Conservation (phyloP, 148 eudicot species). For the Amaranthus palmeri region DNA sequence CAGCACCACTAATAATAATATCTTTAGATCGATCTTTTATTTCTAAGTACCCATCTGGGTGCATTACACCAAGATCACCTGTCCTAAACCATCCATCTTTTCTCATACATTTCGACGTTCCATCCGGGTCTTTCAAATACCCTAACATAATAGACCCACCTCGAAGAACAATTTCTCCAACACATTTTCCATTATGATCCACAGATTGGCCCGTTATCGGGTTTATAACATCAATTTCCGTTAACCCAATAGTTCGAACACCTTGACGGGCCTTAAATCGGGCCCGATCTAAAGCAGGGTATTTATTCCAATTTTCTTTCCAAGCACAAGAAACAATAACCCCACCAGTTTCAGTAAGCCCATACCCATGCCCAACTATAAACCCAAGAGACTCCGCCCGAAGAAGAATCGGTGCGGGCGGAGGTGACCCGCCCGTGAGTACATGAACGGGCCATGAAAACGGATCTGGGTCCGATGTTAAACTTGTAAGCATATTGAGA, state of each 20-base stretch:
- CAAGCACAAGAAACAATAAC: conserved; percentile 22
- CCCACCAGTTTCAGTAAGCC: conserved; percentile 28
- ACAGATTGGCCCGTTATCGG: conserved; percentile 22
- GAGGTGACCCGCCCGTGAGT: conserved; percentile 38
- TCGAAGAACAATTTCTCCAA: conserved; percentile 50
- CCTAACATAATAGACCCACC: conserved; percentile 62
- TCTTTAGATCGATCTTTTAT: conserved; percentile 64
- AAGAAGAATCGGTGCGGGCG: conserved; percentile 30
- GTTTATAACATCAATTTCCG: conserved; percentile 15
- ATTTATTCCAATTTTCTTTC: conserved; percentile 12
- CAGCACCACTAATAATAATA: conserved; percentile 36
- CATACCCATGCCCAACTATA: conserved; percentile 30
- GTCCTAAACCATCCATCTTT: conserved; percentile 34
- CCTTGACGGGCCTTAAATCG: conserved; percentile 26
- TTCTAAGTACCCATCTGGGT: conserved; percentile 63
- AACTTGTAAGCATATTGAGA: conserved; percentile 46
- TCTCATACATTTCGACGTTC: conserved; percentile 35
- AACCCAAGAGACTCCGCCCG: conserved; percentile 37
- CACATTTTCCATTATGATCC: conserved; percentile 35
- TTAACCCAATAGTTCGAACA: conserved; percentile 17
- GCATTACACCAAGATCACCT: conserved; percentile 67
- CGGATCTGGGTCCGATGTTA: neutral
- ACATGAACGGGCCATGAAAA: conserved; percentile 23
- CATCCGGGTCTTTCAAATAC: conserved; percentile 46
- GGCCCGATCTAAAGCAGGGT: conserved; percentile 10